A percentile compares a stretch with the other conserved stretches of the same genome.
Conservation (phyloP, 176 grass and related monocot species). For the bread wheat (Triticum aestivum) region DNA sequence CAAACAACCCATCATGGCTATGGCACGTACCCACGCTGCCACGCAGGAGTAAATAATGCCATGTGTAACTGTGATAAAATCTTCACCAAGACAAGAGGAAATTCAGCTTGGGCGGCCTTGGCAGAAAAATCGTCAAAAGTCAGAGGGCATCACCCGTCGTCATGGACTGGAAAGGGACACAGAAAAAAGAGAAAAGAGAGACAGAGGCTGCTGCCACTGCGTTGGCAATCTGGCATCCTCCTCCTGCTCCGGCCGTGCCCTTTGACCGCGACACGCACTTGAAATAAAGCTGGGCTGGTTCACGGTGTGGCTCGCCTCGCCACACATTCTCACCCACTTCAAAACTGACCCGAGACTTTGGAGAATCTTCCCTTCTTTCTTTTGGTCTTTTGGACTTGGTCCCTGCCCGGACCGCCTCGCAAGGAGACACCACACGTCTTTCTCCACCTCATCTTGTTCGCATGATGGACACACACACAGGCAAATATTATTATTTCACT, state of each 20-base stretch:
- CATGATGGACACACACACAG: neutral
- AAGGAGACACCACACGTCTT: neutral
- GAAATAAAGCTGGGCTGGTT: conserved; percentile 38
- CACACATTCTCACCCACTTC: conserved; percentile 24
- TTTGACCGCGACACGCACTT: conserved; percentile 50
- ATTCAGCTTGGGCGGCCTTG: too few species aligned
- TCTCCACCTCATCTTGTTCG: neutral
- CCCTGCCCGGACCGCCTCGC: neutral
- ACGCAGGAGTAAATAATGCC: neutral
- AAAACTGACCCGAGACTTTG: conserved; percentile 2
- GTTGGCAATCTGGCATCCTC: neutral
- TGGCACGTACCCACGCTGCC: neutral
- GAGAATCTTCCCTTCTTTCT: neutral
- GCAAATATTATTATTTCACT: neutral
- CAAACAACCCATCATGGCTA: neutral
- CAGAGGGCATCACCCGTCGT: neutral
- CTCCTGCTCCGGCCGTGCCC: neutral
- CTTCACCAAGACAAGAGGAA: too few species aligned
- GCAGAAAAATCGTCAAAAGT: neutral
- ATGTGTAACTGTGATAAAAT: too few species aligned
- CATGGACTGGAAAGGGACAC: conserved; percentile 9
- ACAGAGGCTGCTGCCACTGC: neutral
- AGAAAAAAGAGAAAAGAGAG: neutral
- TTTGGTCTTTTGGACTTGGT: neutral
- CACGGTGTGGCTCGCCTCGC: conserved; percentile 21